phyloP scores from a whole-genome alignment of 1,284 basidiomycete species.

The Anthracocystis panici-leucophaei region DNA sequence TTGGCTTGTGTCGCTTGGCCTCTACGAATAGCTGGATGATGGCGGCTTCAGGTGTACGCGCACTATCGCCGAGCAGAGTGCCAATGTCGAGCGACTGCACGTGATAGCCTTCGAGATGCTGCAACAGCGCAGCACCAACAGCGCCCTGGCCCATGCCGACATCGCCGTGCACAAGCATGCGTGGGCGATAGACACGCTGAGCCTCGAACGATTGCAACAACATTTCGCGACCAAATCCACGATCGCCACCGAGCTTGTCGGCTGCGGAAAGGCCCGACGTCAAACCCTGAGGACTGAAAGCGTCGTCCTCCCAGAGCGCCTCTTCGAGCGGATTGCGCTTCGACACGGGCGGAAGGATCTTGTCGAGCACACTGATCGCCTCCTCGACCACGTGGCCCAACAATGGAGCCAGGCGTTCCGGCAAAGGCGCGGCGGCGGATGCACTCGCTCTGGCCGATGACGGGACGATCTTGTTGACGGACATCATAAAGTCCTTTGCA shows the following conservation, averaged over 20 bases:
- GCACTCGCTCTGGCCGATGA: conserved; percentile 92
- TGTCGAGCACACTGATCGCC: conserved; percentile 77
- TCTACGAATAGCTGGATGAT: conserved; percentile 97
- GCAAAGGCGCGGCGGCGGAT: conserved; percentile 85
- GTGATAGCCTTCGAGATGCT: conserved; percentile 95
- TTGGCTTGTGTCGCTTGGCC: conserved; percentile 96
- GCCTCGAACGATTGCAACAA: conserved; percentile 83
- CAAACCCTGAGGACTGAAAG: conserved; percentile 75
- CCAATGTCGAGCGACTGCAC: conserved; percentile 93
- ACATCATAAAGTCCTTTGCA: conserved; percentile 95
- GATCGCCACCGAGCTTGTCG: conserved; percentile 52
- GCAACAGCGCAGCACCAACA: conserved; percentile 88
- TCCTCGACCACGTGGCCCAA: conserved; percentile 78
- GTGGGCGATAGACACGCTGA: conserved; percentile 88
- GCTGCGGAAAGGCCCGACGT: conserved; percentile 32
- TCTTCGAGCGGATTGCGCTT: conserved; percentile 80
- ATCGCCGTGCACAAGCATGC: conserved; percentile 85
- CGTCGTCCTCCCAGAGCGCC: conserved; percentile 78
- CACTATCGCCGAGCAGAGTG: conserved; percentile 87
- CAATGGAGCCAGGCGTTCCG: conserved; percentile 85
- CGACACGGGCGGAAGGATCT: conserved; percentile 70
- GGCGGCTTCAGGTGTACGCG: conserved; percentile 87
- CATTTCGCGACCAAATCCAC: conserved; percentile 66
- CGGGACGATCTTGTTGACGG: conserved; percentile 84
- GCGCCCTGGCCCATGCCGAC: conserved; percentile 90